Evolutionary conservation across 306 rosid species (phyloP), one percentile per base, ranked within the genome.

Genomic region (Sindora glabra): DNA sequence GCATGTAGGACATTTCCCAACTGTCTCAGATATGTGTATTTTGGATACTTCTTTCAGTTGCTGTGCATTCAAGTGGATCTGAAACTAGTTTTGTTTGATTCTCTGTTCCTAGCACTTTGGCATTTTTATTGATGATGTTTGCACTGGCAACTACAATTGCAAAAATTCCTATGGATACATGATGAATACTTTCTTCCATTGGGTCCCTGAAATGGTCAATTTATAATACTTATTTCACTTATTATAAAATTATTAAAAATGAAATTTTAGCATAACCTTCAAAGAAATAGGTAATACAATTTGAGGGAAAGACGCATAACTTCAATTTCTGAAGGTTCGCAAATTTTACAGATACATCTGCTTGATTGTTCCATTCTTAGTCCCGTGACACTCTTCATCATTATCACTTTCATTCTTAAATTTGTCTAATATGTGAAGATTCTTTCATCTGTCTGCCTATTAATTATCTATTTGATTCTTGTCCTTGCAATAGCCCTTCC

Each of bases 401-500:
- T n/a, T 17, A 14, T 42, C 5, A n/a, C 9, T 1, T 42, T 65
- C n/a, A 17, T 62, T 47, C 15, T 33, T 64, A 11, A 29, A 30
- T 45, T 5, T 60, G 45, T 56, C 10, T 34, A 32, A 40, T 27
- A 32, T 8, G 53, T 29, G 24, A 57, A 23, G 17, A 16, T 68
- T 11, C 59, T 33, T 34, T 14, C 42, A 33, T 72, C 21, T 32
- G 39, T 26, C 3, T 17, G 2, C 33, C 4, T 15, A 18, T 51
- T 70, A 15, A 15, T 36, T 32, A 49, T 69, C 49, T 42, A 39
- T 74, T 74, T 56, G 61, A 33, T 66, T 53, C 0, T 21, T 72
- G 59, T 58, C 25, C 51, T 39, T 71, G 81, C 75, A 60, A 90
- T 89, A 94, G 10, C 61, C 80, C 18, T 79, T 89, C 48, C 99